Percentiles rank a stretch among this genome's conserved stretches.
Evolutionary conservation across 1,284 basidiomycete genomes (phyloP).

Genomic region (Tranzscheliella williamsii): DNA sequence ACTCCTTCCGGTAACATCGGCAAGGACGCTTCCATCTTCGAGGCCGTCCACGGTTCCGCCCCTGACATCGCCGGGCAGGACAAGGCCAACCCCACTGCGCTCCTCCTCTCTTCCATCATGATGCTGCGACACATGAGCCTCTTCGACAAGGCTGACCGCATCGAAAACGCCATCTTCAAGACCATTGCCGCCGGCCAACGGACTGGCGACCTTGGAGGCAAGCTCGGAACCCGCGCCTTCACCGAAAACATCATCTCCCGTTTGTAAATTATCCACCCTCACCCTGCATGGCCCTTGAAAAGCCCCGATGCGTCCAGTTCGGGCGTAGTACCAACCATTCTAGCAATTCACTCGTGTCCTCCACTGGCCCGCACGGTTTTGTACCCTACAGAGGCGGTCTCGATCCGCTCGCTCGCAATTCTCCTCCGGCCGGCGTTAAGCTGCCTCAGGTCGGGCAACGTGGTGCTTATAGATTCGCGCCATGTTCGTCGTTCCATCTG

Average conservation of each 20-base stretch:
- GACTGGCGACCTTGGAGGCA: constrained; percentile 55
- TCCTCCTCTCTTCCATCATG: constrained; percentile 92
- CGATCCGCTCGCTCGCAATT: too few species aligned
- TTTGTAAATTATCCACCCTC: constrained; percentile 32
- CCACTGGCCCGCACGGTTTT: too few species aligned
- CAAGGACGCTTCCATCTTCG: constrained; percentile 98
- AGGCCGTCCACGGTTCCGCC: constrained; percentile 86
- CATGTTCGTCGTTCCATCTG: too few species aligned
- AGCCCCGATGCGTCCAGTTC: too few species aligned
- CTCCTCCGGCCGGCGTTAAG: too few species aligned
- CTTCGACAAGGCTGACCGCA: constrained; percentile 80
- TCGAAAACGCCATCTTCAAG: constrained; percentile 76
- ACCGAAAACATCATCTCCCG: constrained; percentile 52
- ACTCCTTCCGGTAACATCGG: constrained; percentile 98
- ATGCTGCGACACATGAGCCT: constrained; percentile 90
- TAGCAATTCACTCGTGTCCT: too few species aligned
- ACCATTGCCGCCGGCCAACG: constrained; percentile 53
- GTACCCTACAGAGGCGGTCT: too few species aligned
- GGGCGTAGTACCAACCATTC: too few species aligned
- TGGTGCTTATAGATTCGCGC: too few species aligned
- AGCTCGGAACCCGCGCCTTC: constrained; percentile 58
- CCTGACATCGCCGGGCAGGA: constrained; percentile 70
- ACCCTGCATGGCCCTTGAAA: too few species aligned
- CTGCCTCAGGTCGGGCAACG: too few species aligned
- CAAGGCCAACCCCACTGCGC: constrained; percentile 95